A percentile compares a stretch with the other conserved stretches of the same genome.
Evolutionary conservation across 768 basidiomycete species (phyloP).

Genomic region (Psilocybe subaeruginosa): DNA sequence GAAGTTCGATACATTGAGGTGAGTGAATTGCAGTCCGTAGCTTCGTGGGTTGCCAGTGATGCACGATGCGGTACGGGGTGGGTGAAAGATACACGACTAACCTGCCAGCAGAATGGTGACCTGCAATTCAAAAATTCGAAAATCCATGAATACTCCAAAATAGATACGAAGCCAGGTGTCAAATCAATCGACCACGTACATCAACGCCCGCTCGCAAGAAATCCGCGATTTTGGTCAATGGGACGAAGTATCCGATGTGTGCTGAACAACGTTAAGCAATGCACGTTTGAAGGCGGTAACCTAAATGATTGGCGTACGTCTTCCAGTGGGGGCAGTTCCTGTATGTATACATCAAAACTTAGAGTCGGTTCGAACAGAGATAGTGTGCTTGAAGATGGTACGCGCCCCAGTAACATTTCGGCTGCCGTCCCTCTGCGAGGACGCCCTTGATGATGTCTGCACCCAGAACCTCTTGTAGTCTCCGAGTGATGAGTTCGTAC

Average conservation of each 20-base stretch:
- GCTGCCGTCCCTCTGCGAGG: slow-evolving; percentile 72
- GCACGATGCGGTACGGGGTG: no score
- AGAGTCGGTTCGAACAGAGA: slow-evolving; percentile 11
- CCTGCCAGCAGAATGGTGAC: slow-evolving; percentile 85
- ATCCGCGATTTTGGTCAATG: slow-evolving; percentile 94
- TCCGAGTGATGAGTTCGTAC: slow-evolving; percentile 83
- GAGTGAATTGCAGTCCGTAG: not conserved
- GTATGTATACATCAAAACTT: slow-evolving; percentile 15
- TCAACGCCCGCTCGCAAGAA: slow-evolving; percentile 93
- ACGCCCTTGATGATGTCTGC: slow-evolving; percentile 83
- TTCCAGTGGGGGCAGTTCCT: slow-evolving; percentile 94
- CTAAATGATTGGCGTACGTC: slow-evolving; percentile 62
- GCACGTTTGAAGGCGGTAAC: not conserved
- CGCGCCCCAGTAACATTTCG: slow-evolving; percentile 93
- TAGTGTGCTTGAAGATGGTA: slow-evolving; percentile 16
- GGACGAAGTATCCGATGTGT: slow-evolving; percentile 96
- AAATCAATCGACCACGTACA: slow-evolving; percentile 36
- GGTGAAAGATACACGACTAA: slow-evolving; percentile 25
- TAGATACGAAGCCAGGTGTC: slow-evolving; percentile 3
- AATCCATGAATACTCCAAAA: slow-evolving; percentile 14
- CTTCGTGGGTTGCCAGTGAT: no score
- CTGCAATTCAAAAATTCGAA: slow-evolving; percentile 27
- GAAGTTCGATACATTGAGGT: not conserved
- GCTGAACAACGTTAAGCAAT: slow-evolving; percentile 49
- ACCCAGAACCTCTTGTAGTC: slow-evolving; percentile 87